phyloP scores from a whole-genome alignment of 2,329 filamentous ascomycete species.

The Phaeophleospora eucalypticola region DNA sequence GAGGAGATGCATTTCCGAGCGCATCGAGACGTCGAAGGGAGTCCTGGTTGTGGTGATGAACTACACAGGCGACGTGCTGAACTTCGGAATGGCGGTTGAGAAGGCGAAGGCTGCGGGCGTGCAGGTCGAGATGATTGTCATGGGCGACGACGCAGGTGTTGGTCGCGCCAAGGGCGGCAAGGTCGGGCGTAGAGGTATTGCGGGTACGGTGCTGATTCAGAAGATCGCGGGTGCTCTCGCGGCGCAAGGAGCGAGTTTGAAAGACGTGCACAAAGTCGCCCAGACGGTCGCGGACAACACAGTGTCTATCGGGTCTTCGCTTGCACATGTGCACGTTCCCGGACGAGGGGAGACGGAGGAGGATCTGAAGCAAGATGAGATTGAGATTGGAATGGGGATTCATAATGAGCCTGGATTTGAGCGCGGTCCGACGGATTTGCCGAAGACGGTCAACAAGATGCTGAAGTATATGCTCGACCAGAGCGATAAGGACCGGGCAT shows the following conservation, averaged over 20 bases:
- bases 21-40: slow-evolving; percentile 67
- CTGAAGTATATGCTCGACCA: slow-evolving; percentile 60
- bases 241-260: slow-evolving; percentile 58
- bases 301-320: slow-evolving; percentile 77
- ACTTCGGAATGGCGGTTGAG: slow-evolving; percentile 91
- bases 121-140: slow-evolving; percentile 81
- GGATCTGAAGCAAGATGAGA: slow-evolving; percentile 56
- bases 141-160: slow-evolving; percentile 89
- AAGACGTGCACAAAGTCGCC: slow-evolving; percentile 69
- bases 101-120: slow-evolving; percentile 79
- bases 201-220: slow-evolving; percentile 83
- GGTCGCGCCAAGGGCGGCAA: slow-evolving; percentile 80
- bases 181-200: slow-evolving; percentile 84
- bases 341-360: slow-evolving; percentile 58
- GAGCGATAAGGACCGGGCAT: slow-evolving; percentile 65
- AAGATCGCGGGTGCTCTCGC: slow-evolving; percentile 86
- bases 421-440: slow-evolving; percentile 40
- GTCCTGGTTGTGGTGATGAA: slow-evolving; percentile 94
- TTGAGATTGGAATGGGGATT: slow-evolving; percentile 70
- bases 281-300: slow-evolving; percentile 69
- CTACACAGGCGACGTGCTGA: slow-evolving; percentile 60
- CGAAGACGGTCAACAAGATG: slow-evolving; percentile 54
- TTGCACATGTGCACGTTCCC: slow-evolving; percentile 91
- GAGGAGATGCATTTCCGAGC: slow-evolving; percentile 66
- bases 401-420: slow-evolving; percentile 56